Evolutionary conservation across 1,139 yeast species (phyloP).

Genomic region (Blastobotrys niveus): DNA sequence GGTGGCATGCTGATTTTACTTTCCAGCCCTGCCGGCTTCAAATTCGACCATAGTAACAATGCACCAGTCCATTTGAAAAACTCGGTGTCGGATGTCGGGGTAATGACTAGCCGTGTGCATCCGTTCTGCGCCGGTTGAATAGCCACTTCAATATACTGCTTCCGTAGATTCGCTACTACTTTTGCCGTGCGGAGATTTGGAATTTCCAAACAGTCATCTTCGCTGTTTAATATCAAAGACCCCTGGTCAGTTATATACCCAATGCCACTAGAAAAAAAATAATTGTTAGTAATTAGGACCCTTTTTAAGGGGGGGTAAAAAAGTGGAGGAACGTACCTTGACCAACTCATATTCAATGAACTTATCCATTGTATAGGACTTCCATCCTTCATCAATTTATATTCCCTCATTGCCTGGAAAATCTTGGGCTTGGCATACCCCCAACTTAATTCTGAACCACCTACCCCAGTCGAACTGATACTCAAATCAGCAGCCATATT

Average conservation of each 20-base stretch:
- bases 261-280: conserved; percentile 15
- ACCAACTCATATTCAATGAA: conserved; percentile 17
- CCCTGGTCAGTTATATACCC: conserved; percentile 18
- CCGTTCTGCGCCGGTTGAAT: conserved; percentile 20
- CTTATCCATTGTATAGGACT: conserved; percentile 25
- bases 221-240: conserved; percentile 15
- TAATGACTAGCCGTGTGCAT: conserved; percentile 20
- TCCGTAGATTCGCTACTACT: conserved; percentile 21
- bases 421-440: conserved; percentile 7
- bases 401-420: conserved; percentile 21
- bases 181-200: conserved; percentile 22
- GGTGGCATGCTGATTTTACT: conserved; percentile 23
- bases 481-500: neutral
- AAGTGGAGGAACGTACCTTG: conserved; percentile 14
- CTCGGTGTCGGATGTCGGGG: conserved; percentile 24
- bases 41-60: conserved; percentile 24
- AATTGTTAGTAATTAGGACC: conserved; percentile 1
- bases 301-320: too few species aligned
- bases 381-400: conserved; percentile 17
- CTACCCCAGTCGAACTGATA: neutral
- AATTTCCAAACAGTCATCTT: conserved; percentile 12
- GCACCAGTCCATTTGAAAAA: conserved; percentile 24
- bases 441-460: conserved; percentile 4
- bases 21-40: conserved; percentile 24
- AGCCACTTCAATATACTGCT: conserved; percentile 23